phyloP scores from a whole-genome alignment of 768 basidiomycete genomes.

The Fistulinella prunicolor region DNA sequence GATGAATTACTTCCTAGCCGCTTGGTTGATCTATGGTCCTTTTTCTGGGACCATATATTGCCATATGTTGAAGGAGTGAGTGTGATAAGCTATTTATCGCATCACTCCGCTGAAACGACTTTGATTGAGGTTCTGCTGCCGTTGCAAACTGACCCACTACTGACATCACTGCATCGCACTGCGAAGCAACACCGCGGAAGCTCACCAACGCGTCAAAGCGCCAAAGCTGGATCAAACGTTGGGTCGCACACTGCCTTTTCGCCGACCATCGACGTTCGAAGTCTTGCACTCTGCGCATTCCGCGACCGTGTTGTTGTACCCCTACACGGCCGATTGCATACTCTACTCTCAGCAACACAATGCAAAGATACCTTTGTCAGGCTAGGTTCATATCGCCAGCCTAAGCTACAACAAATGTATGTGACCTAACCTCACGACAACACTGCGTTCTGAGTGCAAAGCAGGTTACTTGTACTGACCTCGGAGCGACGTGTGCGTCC shows the following conservation, averaged over 20 bases:
- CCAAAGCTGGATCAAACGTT: slow-evolving; percentile 37
- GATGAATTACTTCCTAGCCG: slow-evolving; percentile 75
- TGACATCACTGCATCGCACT: slow-evolving; percentile 66
- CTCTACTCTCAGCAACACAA: slow-evolving; percentile 51
- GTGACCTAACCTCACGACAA: slow-evolving; percentile 17
- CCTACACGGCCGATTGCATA: slow-evolving; percentile 51
- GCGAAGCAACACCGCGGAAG: slow-evolving; percentile 54
- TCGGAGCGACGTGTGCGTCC: slow-evolving; percentile 62
- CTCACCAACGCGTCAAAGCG: slow-evolving; percentile 49
- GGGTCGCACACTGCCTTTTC: slow-evolving; percentile 30
- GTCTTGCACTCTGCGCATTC: slow-evolving; percentile 75
- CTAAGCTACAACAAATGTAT: slow-evolving; percentile 80
- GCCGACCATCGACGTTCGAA: slow-evolving; percentile 74
- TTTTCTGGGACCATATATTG: slow-evolving; percentile 89
- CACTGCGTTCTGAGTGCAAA: slow-evolving; percentile 2
- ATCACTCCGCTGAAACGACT: slow-evolving; percentile 13
- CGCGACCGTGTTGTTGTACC: slow-evolving; percentile 78
- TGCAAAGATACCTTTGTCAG: slow-evolving; percentile 57
- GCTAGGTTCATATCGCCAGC: slow-evolving; percentile 54
- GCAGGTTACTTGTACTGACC: slow-evolving; percentile 70
- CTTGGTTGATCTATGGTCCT: slow-evolving; percentile 86
- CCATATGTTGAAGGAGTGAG: slow-evolving; percentile 86
- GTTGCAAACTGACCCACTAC: slow-evolving; percentile 56
- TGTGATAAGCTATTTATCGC: slow-evolving; percentile 6
- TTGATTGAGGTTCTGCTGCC: slow-evolving; percentile 54